Conservation (phyloP, 2,329 filamentous ascomycete species). For the Mollisiaceae sp. region DNA sequence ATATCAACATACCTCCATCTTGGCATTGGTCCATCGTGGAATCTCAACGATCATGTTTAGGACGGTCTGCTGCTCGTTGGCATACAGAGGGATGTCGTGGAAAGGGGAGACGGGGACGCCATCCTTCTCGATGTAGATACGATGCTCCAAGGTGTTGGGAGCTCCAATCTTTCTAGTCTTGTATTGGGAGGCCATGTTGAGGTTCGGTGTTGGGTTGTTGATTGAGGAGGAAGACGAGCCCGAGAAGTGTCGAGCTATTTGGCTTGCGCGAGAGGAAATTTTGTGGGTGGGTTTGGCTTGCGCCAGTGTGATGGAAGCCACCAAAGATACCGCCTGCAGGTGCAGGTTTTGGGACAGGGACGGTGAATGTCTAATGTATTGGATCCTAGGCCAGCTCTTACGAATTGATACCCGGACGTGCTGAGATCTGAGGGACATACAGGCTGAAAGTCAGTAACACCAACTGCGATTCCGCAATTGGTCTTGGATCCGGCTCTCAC, state of each 20-base stretch:
- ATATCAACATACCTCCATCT: slow-evolving; percentile 82
- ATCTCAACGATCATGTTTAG: slow-evolving; percentile 99
- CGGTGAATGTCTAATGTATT: slow-evolving; percentile 14
- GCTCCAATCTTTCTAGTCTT: slow-evolving; percentile 84
- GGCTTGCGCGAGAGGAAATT: slow-evolving; percentile 42
- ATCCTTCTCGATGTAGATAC: slow-evolving; percentile 98
- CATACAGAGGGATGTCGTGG: slow-evolving; percentile 98
- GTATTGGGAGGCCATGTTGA: slow-evolving; percentile 58
- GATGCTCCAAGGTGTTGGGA: slow-evolving; percentile 94
- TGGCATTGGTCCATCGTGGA: slow-evolving; percentile 98
- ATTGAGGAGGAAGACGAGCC: slow-evolving; percentile 41
- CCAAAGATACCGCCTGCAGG: slow-evolving; percentile 18
- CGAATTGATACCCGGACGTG: slow-evolving; percentile 21
- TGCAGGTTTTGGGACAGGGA: slow-evolving; percentile 17
- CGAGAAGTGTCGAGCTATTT: slow-evolving; percentile 54
- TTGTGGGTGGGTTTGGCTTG: slow-evolving; percentile 30
- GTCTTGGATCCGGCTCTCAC: slow-evolving; percentile 6
- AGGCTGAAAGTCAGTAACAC: slow-evolving; percentile 18
- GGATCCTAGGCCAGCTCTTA: slow-evolving; percentile 12
- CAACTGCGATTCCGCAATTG: slow-evolving; percentile 16
- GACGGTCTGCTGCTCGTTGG: slow-evolving; percentile 93
- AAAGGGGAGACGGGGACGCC: slow-evolving; percentile 92
- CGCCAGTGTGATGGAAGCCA: slow-evolving; percentile 31
- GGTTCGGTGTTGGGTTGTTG: slow-evolving; percentile 16
- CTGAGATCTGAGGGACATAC: slow-evolving; percentile 23